Base-by-base conservation (phyloP, 192 early-diverging fungal species). In the Entomortierella parvispora region DNA sequence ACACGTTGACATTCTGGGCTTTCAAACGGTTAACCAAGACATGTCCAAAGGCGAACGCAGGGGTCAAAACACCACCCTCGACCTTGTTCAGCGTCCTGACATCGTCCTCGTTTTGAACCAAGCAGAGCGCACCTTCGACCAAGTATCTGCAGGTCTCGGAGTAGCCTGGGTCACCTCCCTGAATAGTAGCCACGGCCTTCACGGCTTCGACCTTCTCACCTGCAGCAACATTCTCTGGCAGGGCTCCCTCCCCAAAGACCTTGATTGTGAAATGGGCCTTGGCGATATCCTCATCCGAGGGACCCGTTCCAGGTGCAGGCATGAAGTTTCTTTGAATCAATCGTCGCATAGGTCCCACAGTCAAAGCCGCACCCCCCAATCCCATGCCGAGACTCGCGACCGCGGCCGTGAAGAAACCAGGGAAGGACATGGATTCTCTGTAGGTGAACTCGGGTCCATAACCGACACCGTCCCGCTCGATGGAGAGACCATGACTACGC, bases 131-230 rank as follows among this genome's bases (percentile, higher is more conserved):
- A 31, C 90, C 81, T 62, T 97, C 94, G 26, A 89, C 86, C 25
- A 95, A 68, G 83, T 94, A 93, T 46, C 86, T 85, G 54, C 87
- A 87, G 1, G 94, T 96, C 65, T 93, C 93, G 29, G 82, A 82
- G 79, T 97, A 97, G 2, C 94, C 94, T 11, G 93, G 90, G 63
- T 97, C 95, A 20, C 82, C 83, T 15, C 83, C 83, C 5, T 78
- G 65, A 22, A 56, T 29, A 46, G 70, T 55, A 15, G 62, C 55
- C n/a, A 62, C 31, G 32, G 43, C 65, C 15, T 52, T 37, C 26
- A 54, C 14, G 28, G 64, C 51, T 20, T 58, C 37, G 26, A 31
- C 33, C 37, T 61, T 29, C 28, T 17, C 34, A 2, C 40, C 79
- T 12, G 72, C 72, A 32, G 81, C 80, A 53, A 83, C 71, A 6